phyloP scores from a whole-genome alignment of 2,329 filamentous ascomycete genomes.

The Fusarium vanettenii region DNA sequence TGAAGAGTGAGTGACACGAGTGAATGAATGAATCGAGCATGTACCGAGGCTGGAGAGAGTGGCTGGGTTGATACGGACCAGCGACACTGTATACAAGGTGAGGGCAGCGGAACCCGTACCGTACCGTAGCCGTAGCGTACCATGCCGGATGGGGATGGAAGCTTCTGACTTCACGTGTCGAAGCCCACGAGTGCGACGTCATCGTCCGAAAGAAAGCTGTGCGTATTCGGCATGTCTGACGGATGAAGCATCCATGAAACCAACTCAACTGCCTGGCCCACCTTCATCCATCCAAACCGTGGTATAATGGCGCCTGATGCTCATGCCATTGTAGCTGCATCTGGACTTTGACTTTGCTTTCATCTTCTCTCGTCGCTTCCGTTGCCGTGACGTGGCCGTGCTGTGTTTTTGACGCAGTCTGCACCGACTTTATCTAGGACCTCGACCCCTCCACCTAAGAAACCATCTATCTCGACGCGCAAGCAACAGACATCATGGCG shows the following conservation, averaged over 20 bases:
- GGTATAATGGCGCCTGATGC: constrained; percentile 30
- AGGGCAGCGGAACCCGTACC: constrained; percentile 18
- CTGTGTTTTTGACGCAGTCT: constrained; percentile 8
- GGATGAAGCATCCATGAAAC: constrained; percentile 25
- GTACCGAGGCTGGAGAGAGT: constrained; percentile 3
- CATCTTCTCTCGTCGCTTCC: constrained; percentile 4
- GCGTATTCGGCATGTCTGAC: background rate
- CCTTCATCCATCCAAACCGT: constrained; percentile 19
- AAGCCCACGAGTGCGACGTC: constrained; percentile 26
- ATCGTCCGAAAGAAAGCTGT: constrained; percentile 6
- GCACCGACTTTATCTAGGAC: constrained; percentile 7
- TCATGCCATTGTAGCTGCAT: constrained; percentile 23
- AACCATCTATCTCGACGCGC: constrained; percentile 3
- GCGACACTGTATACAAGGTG: background rate
- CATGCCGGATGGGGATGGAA: constrained; percentile 27
- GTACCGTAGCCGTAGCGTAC: background rate
- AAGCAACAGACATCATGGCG: constrained; percentile 28
- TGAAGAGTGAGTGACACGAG: background rate
- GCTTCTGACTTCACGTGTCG: constrained; percentile 44
- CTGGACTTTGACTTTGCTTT: constrained; percentile 17
- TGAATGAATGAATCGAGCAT: background rate
- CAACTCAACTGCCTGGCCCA: constrained; percentile 22
- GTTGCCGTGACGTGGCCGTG: constrained; percentile 29
- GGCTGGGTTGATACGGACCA: background rate
- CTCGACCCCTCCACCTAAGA: constrained; percentile 19